phyloP scores from a whole-genome alignment of 345 rosid genomes.

The Citrus inodora region DNA sequence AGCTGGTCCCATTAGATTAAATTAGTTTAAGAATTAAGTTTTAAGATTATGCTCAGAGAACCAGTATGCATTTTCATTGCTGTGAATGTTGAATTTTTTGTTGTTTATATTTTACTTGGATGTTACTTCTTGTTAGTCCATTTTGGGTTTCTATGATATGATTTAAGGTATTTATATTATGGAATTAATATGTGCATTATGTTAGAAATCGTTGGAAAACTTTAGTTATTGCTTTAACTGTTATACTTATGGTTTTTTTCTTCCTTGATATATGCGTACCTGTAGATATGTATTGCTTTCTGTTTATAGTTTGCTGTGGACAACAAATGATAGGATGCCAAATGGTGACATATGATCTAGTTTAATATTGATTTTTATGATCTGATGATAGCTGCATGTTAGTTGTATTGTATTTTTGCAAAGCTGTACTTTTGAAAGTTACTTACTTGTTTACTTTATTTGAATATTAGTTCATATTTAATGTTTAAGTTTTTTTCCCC shows the following conservation, averaged over 20 bases:
- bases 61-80: neutral
- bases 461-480: neutral
- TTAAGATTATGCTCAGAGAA: neutral
- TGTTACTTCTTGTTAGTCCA: neutral
- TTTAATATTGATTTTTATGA: neutral
- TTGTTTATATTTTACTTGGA: neutral
- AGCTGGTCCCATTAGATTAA: neutral
- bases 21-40: neutral
- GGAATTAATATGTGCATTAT: neutral
- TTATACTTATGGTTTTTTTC: neutral
- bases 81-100: neutral
- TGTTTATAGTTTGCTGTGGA: neutral
- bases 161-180: neutral
- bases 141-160: neutral
- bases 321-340: neutral
- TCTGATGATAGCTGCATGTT: neutral
- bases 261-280: neutral
- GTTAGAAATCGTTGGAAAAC: neutral
- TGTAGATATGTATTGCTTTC: neutral
- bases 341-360: neutral
- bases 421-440: neutral
- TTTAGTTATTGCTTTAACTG: neutral
- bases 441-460: neutral
- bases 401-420: neutral
- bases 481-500: neutral